A percentile compares a stretch with the other conserved stretches of the same genome.
Conservation (phyloP, 2,329 filamentous ascomycete genomes). For the Aspergillus felis region DNA sequence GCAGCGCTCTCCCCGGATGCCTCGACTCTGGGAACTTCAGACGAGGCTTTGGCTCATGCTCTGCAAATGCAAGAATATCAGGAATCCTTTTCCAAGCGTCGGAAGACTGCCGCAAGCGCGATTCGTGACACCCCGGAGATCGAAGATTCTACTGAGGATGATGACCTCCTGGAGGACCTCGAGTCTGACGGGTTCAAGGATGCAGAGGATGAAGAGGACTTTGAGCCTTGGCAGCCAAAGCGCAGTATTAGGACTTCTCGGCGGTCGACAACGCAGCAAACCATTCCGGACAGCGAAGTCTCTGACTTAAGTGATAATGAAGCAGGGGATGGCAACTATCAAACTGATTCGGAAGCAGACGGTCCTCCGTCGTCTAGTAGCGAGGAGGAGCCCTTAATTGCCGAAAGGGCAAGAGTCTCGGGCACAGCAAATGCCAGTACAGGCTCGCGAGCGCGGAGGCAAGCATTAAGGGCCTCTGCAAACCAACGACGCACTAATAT, state of each 20-base stretch:
- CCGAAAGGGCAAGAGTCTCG: slow-evolving; percentile 4
- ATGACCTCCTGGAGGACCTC: slow-evolving; percentile 7
- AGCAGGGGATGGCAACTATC: slow-evolving; percentile 14
- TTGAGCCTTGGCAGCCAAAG: slow-evolving; percentile 12
- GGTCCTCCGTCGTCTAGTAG: slow-evolving; percentile 9
- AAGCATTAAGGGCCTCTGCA: neutral
- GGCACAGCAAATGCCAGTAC: slow-evolving; percentile 1
- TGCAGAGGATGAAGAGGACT: slow-evolving; percentile 13
- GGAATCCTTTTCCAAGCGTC: slow-evolving; percentile 33
- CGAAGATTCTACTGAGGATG: slow-evolving; percentile 21
- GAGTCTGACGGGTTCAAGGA: slow-evolving; percentile 9
- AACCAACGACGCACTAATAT: neutral
- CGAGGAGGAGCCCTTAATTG: slow-evolving; percentile 15
- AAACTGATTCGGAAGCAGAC: slow-evolving; percentile 11
- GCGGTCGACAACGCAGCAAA: slow-evolving; percentile 6
- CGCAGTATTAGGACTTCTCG: slow-evolving; percentile 12
- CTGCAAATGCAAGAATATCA: slow-evolving; percentile 56
- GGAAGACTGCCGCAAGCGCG: slow-evolving; percentile 21
- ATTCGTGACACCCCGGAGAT: slow-evolving; percentile 14
- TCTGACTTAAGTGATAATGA: slow-evolving; percentile 5
- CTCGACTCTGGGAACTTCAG: slow-evolving; percentile 32
- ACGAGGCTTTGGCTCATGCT: slow-evolving; percentile 52
- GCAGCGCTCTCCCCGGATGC: slow-evolving; percentile 42
- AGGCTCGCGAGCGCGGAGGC: slow-evolving; percentile 1
- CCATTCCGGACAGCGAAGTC: slow-evolving; percentile 13